Evolutionary conservation across 2,329 filamentous ascomycete species (phyloP), one percentile per base, ranked within the genome.

Genomic region (Elsinoe ampelina): DNA sequence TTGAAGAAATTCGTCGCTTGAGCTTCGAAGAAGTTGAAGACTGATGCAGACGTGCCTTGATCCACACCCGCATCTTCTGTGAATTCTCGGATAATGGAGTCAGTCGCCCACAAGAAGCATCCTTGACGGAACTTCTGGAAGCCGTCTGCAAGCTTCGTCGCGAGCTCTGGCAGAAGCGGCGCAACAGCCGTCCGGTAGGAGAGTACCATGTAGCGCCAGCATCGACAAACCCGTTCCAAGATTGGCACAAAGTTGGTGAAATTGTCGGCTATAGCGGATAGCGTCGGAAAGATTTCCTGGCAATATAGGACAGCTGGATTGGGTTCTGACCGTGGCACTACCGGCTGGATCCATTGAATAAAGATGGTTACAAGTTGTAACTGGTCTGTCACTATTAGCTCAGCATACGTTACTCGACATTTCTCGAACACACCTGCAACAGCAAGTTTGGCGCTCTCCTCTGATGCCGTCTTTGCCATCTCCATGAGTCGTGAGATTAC

Each of bases 91-190:
- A 98, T 80, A 61, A 98, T 95, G 7, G 92, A 89, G 62, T 91
- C 88, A 1, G 92, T 96, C 1, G 93, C 92, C 93, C 93, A 98
- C n/a, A 98, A 78, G 78, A 98, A 98, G 70, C 92, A 96, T 11
- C 93, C 93, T 72, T 98, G 92, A 59, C 85, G 82, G 10, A 92
- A 96, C 15, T 81, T 80, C 57, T 86, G 80, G 69, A 98, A 98
- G 3, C 92, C 91, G 61, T 79, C 80, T 1, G 89, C 89, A 58
- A 98, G 80, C 71, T 92, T 95, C 64, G 92, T 87, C 15, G 93
- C 95, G 72, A 98, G 83, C 17, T 83, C 80, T 1, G 87, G 87
- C 43, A 98, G 79, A 45, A 98, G 75, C 20, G 92, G 90, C 12
- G 86, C 82, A 77, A 95, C 95, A 52, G 87, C 87, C 1, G 86